Evolutionary conservation across 345 rosid genomes (phyloP), one percentile per base, ranked within the genome.

Genomic region (Xanthoceras sorbifolium): DNA sequence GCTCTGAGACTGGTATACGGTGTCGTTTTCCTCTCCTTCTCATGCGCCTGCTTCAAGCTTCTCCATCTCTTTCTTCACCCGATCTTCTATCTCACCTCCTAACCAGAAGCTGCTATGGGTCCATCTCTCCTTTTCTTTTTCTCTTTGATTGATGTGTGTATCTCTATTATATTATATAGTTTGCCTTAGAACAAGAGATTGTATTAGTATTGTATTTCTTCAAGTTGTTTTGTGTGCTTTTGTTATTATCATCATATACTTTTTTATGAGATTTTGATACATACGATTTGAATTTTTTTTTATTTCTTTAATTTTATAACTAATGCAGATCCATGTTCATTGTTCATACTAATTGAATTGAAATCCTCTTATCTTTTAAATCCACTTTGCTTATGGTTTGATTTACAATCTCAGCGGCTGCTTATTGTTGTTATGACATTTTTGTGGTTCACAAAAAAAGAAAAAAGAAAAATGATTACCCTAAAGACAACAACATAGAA

Each of bases 11-110:
- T 85, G 4, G 78, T 86, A 38, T 90, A 85, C 68, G 89, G 85
- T 0, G 79, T 85, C 70, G 77, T 85, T 54, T 88, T 88, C 77
- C 71, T 86, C 0, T 84, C 88, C 28, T 80, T 90, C 75, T 86
- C 90, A 22, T 88, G 93, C 73, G 69, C 85, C 75, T 86, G 88
- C 90, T 84, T 86, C 90, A 86, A 79, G 91, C 82, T 88, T 25
- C 89, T 89, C 62, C 88, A 85, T 67, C 85, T 89, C 67, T 29
- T 86, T 60, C 93, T 87, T 25, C 83, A 79, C 31, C 91, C 90
- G 0, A 78, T 86, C 76, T 86, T 88, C 81, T 81, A 76, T 85
- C 57, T 85, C 77, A 78, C 85, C 36, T 71, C 87, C 36, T 81
- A 77, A 77, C 63, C 6, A 25, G 25, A 4, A 55, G 18, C 71